These are phyloP conservation scores for Vitis hybrid DNA, from an alignment of 177 flowering plant genomes.

Conservation along the genomic window DNA sequence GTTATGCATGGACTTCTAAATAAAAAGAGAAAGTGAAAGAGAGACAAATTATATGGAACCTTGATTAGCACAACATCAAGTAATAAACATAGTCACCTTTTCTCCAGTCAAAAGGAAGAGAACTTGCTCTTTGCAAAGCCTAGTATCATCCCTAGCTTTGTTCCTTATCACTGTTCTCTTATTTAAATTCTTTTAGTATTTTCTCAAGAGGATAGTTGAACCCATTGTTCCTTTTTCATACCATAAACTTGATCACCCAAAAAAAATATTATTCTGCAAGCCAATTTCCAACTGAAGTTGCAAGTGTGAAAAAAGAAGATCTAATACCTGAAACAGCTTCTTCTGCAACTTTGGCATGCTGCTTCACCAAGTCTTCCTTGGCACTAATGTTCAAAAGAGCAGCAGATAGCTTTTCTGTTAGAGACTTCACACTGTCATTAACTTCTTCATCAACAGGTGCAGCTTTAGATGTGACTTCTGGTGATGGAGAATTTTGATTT, in stretches of 20 bases:
- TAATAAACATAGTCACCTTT: too few species aligned
- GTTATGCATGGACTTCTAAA: too few species aligned
- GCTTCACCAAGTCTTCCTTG: slow-evolving; percentile 66
- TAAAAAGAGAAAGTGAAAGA: too few species aligned
- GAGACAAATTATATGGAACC: too few species aligned
- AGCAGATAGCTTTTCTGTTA: slow-evolving; percentile 50
- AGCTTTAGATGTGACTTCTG: slow-evolving; percentile 38
- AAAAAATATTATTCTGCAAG: background rate
- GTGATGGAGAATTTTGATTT: slow-evolving; percentile 32
- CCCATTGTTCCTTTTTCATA: background rate
- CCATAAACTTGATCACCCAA: background rate
- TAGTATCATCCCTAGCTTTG: too few species aligned
- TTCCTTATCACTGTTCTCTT: too few species aligned
- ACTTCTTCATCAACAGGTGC: slow-evolving; percentile 17
- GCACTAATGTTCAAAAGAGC: slow-evolving; percentile 50
- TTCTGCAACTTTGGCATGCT: slow-evolving; percentile 82
- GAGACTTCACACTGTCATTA: slow-evolving; percentile 19
- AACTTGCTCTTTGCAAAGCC: too few species aligned
- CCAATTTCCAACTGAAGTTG: background rate
- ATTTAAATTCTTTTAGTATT: too few species aligned
- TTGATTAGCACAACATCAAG: too few species aligned
- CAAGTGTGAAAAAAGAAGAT: slow-evolving; percentile 2
- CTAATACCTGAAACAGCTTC: slow-evolving; percentile 76
- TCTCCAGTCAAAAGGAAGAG: too few species aligned
- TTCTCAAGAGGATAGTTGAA: background rate